A percentile compares a stretch with the other conserved stretches of the same genome.
Conservation (phyloP, 176 grass and related monocot genomes). For the Chloris gayana region DNA sequence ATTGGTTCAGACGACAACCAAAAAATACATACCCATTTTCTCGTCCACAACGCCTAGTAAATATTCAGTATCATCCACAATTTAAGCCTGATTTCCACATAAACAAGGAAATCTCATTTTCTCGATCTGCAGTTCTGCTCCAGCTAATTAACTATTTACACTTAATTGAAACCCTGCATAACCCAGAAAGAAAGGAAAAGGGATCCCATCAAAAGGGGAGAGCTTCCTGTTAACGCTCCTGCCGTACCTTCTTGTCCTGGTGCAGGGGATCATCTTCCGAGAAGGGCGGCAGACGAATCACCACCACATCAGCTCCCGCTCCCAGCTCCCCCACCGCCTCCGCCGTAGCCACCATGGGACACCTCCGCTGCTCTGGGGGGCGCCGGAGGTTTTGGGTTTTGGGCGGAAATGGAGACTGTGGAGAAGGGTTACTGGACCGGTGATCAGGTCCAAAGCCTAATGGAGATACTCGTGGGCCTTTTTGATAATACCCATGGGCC, state of each 20-base stretch:
- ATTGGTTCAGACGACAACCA: background rate
- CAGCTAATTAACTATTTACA: background rate
- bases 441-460: background rate
- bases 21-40: background rate
- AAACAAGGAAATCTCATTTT: background rate
- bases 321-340: background rate
- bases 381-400: conserved; percentile 19
- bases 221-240: background rate
- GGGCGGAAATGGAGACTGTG: background rate
- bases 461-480: too few species aligned
- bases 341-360: conserved; percentile 27
- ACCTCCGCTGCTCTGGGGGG: background rate
- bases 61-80: background rate
- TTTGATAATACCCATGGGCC: background rate
- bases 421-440: background rate
- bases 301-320: conserved; percentile 8
- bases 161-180: background rate
- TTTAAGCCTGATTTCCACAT: background rate
- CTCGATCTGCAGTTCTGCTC: background rate
- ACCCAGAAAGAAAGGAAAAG: background rate
- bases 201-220: background rate
- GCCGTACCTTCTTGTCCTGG: conserved; percentile 66
- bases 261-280: conserved; percentile 54
- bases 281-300: conserved; percentile 47
- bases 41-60: background rate